phyloP scores from a whole-genome alignment of 2,329 filamentous ascomycete genomes.

The Herpotrichia juniperi region DNA sequence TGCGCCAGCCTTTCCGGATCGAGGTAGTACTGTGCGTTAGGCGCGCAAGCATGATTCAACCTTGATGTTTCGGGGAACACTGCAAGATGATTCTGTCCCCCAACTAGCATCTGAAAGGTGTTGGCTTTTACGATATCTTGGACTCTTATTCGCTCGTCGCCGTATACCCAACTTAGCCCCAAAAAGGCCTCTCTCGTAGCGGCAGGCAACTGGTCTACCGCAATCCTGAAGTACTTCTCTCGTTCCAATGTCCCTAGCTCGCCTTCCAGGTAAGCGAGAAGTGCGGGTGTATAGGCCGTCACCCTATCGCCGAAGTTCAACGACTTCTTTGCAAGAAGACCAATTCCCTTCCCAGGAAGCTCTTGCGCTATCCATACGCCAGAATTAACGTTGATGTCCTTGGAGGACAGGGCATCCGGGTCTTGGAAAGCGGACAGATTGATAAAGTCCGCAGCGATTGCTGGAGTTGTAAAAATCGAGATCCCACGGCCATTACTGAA shows the following conservation, averaged over 20 bases:
- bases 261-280: slow-evolving; percentile 37
- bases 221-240: slow-evolving; percentile 32
- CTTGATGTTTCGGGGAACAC: slow-evolving; percentile 48
- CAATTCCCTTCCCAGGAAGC: slow-evolving; percentile 38
- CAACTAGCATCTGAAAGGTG: slow-evolving; percentile 37
- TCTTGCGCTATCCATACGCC: slow-evolving; percentile 23
- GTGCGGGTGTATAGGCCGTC: slow-evolving; percentile 37
- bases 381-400: slow-evolving; percentile 26
- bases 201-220: slow-evolving; percentile 32
- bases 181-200: slow-evolving; percentile 23
- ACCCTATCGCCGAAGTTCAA: slow-evolving; percentile 31
- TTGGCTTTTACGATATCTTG: slow-evolving; percentile 46
- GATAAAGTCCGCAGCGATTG: slow-evolving; percentile 26
- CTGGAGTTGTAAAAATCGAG: slow-evolving; percentile 41
- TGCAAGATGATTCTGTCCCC: slow-evolving; percentile 36
- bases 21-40: slow-evolving; percentile 49
- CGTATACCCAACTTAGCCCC: slow-evolving; percentile 31
- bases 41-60: slow-evolving; percentile 50
- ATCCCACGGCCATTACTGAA: slow-evolving; percentile 39
- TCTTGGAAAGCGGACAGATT: slow-evolving; percentile 30
- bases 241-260: slow-evolving; percentile 33
- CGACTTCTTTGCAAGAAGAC: slow-evolving; percentile 31
- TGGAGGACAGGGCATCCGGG: slow-evolving; percentile 8
- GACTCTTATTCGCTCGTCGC: slow-evolving; percentile 26
- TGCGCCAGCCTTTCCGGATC: slow-evolving; percentile 46